Conservation (phyloP, 129 eudicot genomes). For the Flaveria robusta region DNA sequence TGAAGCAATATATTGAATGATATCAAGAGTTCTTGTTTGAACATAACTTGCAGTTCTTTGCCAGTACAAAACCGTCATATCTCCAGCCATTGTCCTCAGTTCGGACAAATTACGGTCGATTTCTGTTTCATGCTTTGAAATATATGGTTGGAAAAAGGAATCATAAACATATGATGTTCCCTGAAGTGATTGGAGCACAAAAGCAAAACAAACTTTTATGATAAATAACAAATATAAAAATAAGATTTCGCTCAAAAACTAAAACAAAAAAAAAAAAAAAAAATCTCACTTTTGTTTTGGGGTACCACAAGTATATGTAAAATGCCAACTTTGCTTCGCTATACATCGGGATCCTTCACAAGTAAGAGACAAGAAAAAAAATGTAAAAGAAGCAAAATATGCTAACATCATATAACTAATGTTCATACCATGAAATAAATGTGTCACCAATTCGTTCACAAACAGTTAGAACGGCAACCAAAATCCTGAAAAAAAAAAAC, state of each 20-base stretch:
- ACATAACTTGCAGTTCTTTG: constrained; percentile 62
- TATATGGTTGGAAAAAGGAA: constrained; percentile 77
- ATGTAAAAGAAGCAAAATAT: constrained; percentile 12
- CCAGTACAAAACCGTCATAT: constrained; percentile 66
- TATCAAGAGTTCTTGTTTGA: constrained; percentile 80
- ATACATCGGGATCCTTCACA: constrained; percentile 90
- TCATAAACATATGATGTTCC: constrained; percentile 89
- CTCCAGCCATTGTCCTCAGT: constrained; percentile 80
- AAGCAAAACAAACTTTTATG: background rate
- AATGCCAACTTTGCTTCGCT: constrained; percentile 97
- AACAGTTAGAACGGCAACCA: constrained; percentile 82
- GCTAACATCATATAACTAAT: background rate
- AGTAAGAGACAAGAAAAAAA: constrained; percentile 20
- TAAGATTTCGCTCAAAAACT: background rate
- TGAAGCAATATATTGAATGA: constrained; percentile 82
- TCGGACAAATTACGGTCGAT: constrained; percentile 81
- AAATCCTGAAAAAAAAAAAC: constrained; percentile 60
- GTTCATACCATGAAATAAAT: constrained; percentile 78
- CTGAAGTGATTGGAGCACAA: constrained; percentile 44
- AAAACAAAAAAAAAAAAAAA: background rate
- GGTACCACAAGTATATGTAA: constrained; percentile 82
- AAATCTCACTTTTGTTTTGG: constrained; percentile 73
- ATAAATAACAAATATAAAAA: background rate
- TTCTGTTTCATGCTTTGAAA: constrained; percentile 84
- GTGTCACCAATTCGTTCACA: constrained; percentile 78